phyloP scores from a whole-genome alignment of 441 rosid genomes.

The Arabidopsis hybrid region DNA sequence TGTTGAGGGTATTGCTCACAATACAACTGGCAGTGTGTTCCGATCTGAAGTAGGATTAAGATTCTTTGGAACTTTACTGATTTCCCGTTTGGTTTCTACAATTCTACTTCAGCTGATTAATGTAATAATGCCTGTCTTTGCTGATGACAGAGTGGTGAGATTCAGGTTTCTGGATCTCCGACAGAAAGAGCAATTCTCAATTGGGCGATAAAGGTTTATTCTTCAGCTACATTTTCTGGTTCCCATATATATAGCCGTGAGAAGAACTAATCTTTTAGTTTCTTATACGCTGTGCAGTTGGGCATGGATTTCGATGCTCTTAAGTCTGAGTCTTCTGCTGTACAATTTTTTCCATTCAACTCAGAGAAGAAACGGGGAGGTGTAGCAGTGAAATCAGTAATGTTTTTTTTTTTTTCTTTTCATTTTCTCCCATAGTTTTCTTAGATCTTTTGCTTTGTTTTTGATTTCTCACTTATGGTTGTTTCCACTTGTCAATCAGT shows the following conservation, averaged over 20 bases:
- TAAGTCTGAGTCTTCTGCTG: constrained; percentile 59
- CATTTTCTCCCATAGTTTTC: not conserved
- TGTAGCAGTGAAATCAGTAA: constrained; percentile 78
- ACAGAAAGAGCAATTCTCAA: constrained; percentile 91
- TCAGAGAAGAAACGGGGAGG: constrained; percentile 95
- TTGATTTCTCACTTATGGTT: constrained; percentile 9
- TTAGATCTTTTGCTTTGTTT: constrained; percentile 21
- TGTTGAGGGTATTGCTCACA: constrained; percentile 82
- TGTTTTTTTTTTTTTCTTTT: constrained; percentile 13
- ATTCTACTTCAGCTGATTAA: constrained; percentile 26
- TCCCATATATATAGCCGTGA: constrained; percentile 9
- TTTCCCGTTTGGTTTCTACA: constrained; percentile 13
- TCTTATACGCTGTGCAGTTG: constrained; percentile 55
- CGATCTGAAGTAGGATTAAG: constrained; percentile 62
- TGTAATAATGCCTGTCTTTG: constrained; percentile 23
- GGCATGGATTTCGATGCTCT: constrained; percentile 86
- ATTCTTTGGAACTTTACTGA: constrained; percentile 9
- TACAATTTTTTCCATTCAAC: constrained; percentile 94
- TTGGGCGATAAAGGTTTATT: constrained; percentile 81
- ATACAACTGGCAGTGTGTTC: constrained; percentile 88
- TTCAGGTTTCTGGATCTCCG: constrained; percentile 96
- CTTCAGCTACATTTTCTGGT: constrained; percentile 32
- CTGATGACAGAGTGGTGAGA: constrained; percentile 67
- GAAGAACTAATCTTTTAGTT: constrained; percentile 29
- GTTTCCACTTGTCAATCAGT: constrained; percentile 18